phyloP scores from a whole-genome alignment of 192 early-diverging fungal genomes.

The Neocallimastix lanati region DNA sequence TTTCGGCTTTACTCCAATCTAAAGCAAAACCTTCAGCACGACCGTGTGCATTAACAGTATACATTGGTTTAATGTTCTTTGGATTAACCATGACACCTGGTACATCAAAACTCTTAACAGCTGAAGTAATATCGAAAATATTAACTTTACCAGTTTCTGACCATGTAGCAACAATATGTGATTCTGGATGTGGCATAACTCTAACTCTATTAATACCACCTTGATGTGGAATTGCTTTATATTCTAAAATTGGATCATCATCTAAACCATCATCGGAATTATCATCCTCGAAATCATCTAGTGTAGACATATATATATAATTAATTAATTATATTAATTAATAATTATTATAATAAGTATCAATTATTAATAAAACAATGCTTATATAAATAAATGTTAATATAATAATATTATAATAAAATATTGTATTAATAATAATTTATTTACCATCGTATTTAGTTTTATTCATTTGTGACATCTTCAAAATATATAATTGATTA shows the following conservation, averaged over 20 bases:
- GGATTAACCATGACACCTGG: constrained; percentile 49
- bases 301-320: too few species aligned
- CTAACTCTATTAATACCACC: constrained; percentile 88
- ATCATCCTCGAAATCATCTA: constrained; percentile 46
- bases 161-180: constrained; percentile 77
- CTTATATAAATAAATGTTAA: too few species aligned
- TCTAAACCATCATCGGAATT: constrained; percentile 71
- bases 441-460: constrained; percentile 74
- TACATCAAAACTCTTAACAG: constrained; percentile 56
- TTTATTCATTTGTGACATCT: constrained; percentile 79
- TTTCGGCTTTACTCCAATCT: constrained; percentile 68
- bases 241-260: constrained; percentile 85
- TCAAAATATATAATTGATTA: constrained; percentile 88
- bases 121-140: constrained; percentile 68
- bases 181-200: constrained; percentile 55
- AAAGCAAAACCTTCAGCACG: constrained; percentile 82
- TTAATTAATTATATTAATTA: too few species aligned
- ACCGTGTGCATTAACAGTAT: constrained; percentile 65
- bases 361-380: too few species aligned
- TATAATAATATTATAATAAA: too few species aligned
- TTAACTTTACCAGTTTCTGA: constrained; percentile 88
- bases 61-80: constrained; percentile 41
- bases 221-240: constrained; percentile 57
- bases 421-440: not conserved
- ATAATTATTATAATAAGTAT: too few species aligned